Percentiles rank a stretch among this genome's conserved stretches.
These are phyloP conservation scores for Cicer chorassanicum DNA, from an alignment of 306 rosid genomes.

Conservation along the genomic window DNA sequence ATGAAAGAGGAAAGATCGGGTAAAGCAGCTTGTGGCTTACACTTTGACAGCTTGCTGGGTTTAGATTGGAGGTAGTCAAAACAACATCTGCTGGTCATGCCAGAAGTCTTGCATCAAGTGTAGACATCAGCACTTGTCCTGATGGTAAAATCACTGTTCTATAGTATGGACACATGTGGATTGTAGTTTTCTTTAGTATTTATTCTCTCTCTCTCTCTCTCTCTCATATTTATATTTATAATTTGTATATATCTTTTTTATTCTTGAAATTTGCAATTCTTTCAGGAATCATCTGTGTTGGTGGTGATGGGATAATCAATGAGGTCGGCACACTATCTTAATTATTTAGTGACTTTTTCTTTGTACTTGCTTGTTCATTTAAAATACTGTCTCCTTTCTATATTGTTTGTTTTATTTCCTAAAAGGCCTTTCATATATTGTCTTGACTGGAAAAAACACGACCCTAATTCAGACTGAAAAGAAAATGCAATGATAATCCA, in stretches of 20 bases:
- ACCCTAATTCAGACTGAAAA: constrained; percentile 13
- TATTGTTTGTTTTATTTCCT: constrained; percentile 16
- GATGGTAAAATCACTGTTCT: constrained; percentile 69
- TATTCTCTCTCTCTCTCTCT: constrained; percentile 43
- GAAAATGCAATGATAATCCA: constrained; percentile 8
- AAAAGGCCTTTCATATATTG: constrained; percentile 26
- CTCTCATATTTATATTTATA: background rate
- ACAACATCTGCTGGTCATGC: constrained; percentile 98
- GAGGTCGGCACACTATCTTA: constrained; percentile 69
- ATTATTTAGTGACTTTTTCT: constrained; percentile 19
- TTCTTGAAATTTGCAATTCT: constrained; percentile 36
- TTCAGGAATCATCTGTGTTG: constrained; percentile 97
- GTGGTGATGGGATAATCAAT: constrained; percentile 98
- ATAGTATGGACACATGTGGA: constrained; percentile 33
- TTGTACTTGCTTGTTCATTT: constrained; percentile 31
- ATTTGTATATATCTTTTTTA: constrained; percentile 19
- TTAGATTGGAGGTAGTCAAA: constrained; percentile 89
- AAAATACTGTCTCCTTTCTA: constrained; percentile 12
- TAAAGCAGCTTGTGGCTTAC: constrained; percentile 37
- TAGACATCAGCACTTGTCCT: constrained; percentile 90
- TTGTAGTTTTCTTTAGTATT: constrained; percentile 36
- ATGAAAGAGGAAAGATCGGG: constrained; percentile 23
- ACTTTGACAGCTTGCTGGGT: constrained; percentile 96
- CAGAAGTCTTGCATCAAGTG: constrained; percentile 79
- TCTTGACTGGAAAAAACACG: constrained; percentile 17